Base-by-base conservation (phyloP, 225 moss, liverwort and hornwort species). In the Pleurozium schreberi region DNA sequence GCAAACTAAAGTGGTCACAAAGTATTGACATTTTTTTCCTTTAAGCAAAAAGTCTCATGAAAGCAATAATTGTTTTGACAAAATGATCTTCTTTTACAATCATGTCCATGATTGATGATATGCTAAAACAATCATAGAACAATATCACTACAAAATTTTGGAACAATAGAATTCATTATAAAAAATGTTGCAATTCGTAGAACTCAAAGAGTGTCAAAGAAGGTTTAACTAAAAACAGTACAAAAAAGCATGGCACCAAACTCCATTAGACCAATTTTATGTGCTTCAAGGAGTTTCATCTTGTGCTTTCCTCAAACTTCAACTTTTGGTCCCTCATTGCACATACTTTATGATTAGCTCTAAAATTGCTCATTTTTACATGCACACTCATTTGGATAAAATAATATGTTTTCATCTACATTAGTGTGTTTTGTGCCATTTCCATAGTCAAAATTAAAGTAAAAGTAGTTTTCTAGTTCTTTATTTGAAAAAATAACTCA, bases 31-130 rank as follows among this genome's bases (percentile, higher is more conserved):
- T 38, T 36, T 3, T 49, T 34, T 76, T 52, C 2, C 8, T 14
- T 13, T 13, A 2, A 49, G 12, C 1, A 31, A 52, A 21, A 34
- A 50, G 12, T 5, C 0, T 0, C 5, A 21, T 5, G 14, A 23
- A 34, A 36, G 2, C 4, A 55, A 53, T 55, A 6, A 36, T 25
- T 53, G 10, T 49, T 23, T 38, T 15, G 1, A 77, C 2, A 36
- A 23, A 22, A 52, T 50, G 12, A 14, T 53, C 3, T 0, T 3
- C 9, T 77, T 36, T 14, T 1, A 19, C 7, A 13, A 3, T 8
- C 23, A 28, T 14, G 9, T 8, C 52, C 3, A 36, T 2, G 23
- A 55, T 36, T 23, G 2, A 14, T 34, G 36, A 36, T 22, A 36
- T 34, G 21, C 50, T 34, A 12, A 34, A 50, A 5, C n/a, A 20